Percentiles rank a stretch among this genome's conserved stretches.
Evolutionary conservation across 495 filamentous ascomycete genomes (phyloP).

Genomic region (Penicillium soppii): DNA sequence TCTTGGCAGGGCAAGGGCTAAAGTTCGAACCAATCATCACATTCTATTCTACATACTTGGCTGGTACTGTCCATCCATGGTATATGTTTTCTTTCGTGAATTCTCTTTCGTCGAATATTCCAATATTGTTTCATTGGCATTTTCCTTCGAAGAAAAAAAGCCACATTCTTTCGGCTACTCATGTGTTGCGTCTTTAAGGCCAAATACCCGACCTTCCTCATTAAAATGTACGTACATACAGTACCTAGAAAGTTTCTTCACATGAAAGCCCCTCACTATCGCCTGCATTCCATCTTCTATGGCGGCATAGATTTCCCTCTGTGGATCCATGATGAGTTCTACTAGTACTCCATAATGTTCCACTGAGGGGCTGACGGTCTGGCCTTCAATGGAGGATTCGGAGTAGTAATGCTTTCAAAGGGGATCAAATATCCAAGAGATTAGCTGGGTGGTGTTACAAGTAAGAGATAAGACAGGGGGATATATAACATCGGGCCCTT

Average conservation of each 20-base stretch:
- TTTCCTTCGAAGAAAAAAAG: not conserved
- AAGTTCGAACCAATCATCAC: not conserved
- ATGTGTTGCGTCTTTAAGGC: too few species aligned
- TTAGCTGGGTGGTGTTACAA: too few species aligned
- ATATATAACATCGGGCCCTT: too few species aligned
- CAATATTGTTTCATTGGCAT: too few species aligned
- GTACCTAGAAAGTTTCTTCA: too few species aligned
- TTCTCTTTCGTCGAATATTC: too few species aligned
- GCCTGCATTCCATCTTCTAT: not conserved
- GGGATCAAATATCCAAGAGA: too few species aligned
- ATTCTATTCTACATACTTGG: not conserved
- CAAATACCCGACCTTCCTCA: too few species aligned
- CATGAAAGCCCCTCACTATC: not conserved
- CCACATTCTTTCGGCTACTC: too few species aligned
- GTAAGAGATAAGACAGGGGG: too few species aligned
- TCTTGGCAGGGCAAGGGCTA: conserved; percentile 6
- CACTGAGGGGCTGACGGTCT: not conserved
- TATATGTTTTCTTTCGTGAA: not conserved
- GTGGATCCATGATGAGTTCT: not conserved
- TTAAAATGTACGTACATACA: too few species aligned
- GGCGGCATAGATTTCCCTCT: not conserved
- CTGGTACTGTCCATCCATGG: not conserved
- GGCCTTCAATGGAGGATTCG: not conserved
- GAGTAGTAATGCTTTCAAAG: not conserved
- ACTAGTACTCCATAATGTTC: not conserved